phyloP scores from a whole-genome alignment of 345 rosid species.

The Brassica carinata region DNA sequence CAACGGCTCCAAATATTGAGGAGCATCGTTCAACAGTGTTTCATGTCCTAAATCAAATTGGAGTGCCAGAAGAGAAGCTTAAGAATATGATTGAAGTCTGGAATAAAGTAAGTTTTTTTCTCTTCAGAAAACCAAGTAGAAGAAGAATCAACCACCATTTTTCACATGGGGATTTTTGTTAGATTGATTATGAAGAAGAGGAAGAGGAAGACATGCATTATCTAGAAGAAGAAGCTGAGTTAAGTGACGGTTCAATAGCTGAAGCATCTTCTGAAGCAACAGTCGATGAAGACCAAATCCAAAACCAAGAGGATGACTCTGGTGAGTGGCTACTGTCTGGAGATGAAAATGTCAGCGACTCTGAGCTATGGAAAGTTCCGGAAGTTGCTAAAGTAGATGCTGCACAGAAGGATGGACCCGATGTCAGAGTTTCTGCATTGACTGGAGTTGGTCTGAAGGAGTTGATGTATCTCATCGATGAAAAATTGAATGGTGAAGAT shows the following conservation, averaged over 20 bases:
- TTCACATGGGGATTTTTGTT: not conserved
- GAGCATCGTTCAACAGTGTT: conserved; percentile 88
- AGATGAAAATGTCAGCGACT: conserved; percentile 43
- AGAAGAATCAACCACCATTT: not conserved
- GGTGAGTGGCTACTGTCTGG: conserved; percentile 53
- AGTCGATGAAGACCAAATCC: conserved; percentile 22
- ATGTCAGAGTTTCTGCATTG: conserved; percentile 69
- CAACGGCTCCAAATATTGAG: conserved; percentile 85
- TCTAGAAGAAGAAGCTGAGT: conserved; percentile 28
- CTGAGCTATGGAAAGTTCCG: conserved; percentile 39
- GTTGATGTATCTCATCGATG: conserved; percentile 61
- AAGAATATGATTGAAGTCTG: conserved; percentile 88
- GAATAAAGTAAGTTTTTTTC: conserved; percentile 66
- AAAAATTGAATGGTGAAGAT: conserved; percentile 51
- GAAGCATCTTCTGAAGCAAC: conserved; percentile 43
- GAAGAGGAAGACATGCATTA: conserved; percentile 40
- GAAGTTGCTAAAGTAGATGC: conserved; percentile 34
- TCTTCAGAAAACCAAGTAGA: not conserved
- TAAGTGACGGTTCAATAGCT: conserved; percentile 28
- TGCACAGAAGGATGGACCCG: conserved; percentile 42
- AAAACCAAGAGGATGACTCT: conserved; percentile 38
- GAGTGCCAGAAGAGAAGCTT: conserved; percentile 85
- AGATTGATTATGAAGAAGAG: conserved; percentile 72
- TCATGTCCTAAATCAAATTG: conserved; percentile 83
- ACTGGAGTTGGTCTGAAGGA: conserved; percentile 80